Base-by-base conservation (phyloP, 768 basidiomycete genomes). In the Gloeophyllum trabeum region DNA sequence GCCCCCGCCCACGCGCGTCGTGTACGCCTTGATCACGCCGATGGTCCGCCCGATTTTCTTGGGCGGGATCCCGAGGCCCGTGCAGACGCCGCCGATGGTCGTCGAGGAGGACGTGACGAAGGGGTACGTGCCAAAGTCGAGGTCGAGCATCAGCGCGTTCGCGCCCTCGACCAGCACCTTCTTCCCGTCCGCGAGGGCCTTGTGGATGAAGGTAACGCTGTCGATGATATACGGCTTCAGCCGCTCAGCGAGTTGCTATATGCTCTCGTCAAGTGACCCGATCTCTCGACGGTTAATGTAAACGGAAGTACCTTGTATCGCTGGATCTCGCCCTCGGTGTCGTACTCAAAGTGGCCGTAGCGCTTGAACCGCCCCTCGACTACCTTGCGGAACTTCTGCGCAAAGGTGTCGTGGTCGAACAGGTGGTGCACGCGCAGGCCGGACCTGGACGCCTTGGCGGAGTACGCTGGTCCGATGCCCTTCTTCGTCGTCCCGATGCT, bases 401-500 rank as follows among this genome's bases (percentile, higher is more conserved):
- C 84, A 63, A 99, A 99, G 2, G 72, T 75, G 2, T 75, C 73
- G 49, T 74, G 74, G 58, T 93, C 87, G 63, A 94, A 96, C 35
- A 99, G 74, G 63, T 99, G 96, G 64, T 99, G 96, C 1, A 99
- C 80, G 39, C 96, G 79, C 36, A 99, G 72, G 42, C 96, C 96
- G 0, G 92, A 96, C 37, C 96, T 82, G 7, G 91, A 94, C 13
- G 96, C 91, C 63, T 98, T 99, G 39, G 84, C 86, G 40, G 93
- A 96, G 69, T 99, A 99, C 10, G 96, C 86, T 60, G 96, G 96
- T 62, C 96, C 96, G 55, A 99, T 98, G 40, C 96, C 96, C 60
- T 81, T 90, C 76, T 87, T 92, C 39, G 96, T 99, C 24, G 96
- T 99, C 20, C 96, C 96, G 56, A 99, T 98, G 61, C 87, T 90